phyloP scores from a whole-genome alignment of 192 early-diverging fungal species.

The Spizellomyces sp. region DNA sequence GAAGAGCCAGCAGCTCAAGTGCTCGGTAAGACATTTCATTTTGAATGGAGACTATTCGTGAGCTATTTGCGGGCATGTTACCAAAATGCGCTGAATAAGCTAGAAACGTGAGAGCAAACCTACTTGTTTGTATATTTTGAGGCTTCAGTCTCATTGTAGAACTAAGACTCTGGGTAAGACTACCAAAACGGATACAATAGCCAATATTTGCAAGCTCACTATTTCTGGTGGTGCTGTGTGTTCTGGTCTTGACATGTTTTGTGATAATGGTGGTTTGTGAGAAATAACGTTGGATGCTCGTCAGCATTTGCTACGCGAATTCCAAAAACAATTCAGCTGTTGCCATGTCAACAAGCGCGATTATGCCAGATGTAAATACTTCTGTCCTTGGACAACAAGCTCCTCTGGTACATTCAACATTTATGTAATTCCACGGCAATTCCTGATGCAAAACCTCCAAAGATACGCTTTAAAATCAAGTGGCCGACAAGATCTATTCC shows the following conservation, averaged over 20 bases:
- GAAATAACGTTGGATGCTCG: too few relatives aligned
- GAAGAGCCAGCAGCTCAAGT: slow-evolving; percentile 86
- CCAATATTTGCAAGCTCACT: slow-evolving; percentile 44
- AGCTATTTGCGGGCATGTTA: slow-evolving; percentile 48
- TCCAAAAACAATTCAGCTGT: too few relatives aligned
- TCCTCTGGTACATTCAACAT: too few relatives aligned
- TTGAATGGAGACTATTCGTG: slow-evolving; percentile 94
- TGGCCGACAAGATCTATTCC: too few relatives aligned
- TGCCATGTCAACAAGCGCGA: too few relatives aligned
- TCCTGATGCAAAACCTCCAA: too few relatives aligned
- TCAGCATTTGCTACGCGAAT: too few relatives aligned
- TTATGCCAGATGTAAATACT: too few relatives aligned
- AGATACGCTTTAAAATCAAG: too few relatives aligned
- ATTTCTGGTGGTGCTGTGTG: slow-evolving; percentile 97
- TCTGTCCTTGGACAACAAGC: too few relatives aligned
- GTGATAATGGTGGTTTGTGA: not conserved
- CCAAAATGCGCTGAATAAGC: not conserved
- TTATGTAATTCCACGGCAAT: too few relatives aligned
- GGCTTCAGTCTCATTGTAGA: slow-evolving; percentile 93
- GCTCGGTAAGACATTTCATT: slow-evolving; percentile 91
- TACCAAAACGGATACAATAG: not conserved
- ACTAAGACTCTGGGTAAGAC: slow-evolving; percentile 49
- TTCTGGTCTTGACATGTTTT: slow-evolving; percentile 88
- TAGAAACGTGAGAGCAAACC: slow-evolving; percentile 3
- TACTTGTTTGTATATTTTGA: slow-evolving; percentile 92